Conservation (phyloP, 768 basidiomycete genomes). For the Pleurotus cornucopiae region DNA sequence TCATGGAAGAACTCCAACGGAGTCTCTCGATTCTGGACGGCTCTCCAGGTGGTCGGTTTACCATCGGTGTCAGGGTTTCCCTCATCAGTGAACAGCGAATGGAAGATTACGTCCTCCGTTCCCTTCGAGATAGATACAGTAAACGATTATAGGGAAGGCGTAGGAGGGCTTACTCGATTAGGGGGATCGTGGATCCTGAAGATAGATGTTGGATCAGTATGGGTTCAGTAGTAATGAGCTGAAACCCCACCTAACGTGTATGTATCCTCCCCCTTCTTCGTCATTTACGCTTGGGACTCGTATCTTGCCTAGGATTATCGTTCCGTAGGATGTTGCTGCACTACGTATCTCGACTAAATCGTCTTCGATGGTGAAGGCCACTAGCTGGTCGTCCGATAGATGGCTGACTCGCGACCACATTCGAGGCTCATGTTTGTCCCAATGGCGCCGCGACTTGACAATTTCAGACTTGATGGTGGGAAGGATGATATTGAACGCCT, state of each 20-base stretch:
- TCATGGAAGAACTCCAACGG: conserved; percentile 73
- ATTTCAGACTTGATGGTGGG: conserved; percentile 62
- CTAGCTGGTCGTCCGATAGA: conserved; percentile 49
- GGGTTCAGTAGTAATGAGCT: conserved; percentile 6
- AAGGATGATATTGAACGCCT: conserved; percentile 58
- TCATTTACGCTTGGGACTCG: conserved; percentile 65
- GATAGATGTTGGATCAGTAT: conserved; percentile 2
- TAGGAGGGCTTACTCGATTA: conserved; percentile 45
- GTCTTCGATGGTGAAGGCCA: conserved; percentile 42
- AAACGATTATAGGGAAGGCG: neutral
- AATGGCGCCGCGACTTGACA: conserved; percentile 58
- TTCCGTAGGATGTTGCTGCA: conserved; percentile 54
- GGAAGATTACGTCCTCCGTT: conserved; percentile 60
- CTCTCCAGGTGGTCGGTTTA: conserved; percentile 55
- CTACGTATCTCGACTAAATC: conserved; percentile 46
- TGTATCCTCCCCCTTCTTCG: conserved; percentile 55
- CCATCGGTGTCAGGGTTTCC: conserved; percentile 40
- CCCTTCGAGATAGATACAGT: conserved; percentile 37
- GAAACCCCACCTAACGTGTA: conserved; percentile 62
- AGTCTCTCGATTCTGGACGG: conserved; percentile 54
- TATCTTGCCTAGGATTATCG: conserved; percentile 74
- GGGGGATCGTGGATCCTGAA: conserved; percentile 72
- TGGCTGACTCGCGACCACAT: conserved; percentile 64
- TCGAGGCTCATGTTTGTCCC: conserved; percentile 68
- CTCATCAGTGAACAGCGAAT: conserved; percentile 68